Percentiles rank a stretch among this genome's conserved stretches.
Conservation (phyloP, 176 grass and related monocot species). For the Lolium perenne region DNA sequence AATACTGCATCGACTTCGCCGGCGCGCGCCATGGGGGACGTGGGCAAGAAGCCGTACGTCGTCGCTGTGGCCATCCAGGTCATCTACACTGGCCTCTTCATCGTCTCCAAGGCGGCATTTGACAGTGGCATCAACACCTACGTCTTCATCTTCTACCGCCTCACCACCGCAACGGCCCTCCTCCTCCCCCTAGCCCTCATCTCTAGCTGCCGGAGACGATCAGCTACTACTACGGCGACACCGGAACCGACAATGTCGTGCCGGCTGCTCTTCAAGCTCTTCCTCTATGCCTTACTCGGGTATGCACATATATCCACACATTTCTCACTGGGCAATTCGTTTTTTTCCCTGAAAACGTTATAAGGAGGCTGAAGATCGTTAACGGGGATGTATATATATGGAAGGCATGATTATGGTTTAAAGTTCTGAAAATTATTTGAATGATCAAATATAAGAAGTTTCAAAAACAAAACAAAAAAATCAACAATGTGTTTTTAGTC, state of each 20-base stretch:
- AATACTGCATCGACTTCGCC: no score
- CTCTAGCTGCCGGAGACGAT: not conserved
- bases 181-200: not conserved
- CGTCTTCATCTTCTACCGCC: conserved; percentile 71
- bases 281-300: conserved; percentile 64
- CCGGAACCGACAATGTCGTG: conserved; percentile 25
- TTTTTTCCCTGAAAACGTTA: no score
- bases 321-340: no score
- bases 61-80: conserved; percentile 50
- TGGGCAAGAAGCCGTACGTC: conserved; percentile 39
- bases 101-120: conserved; percentile 61
- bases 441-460: no score
- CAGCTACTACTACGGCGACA: not conserved
- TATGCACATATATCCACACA: not conserved
- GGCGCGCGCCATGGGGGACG: no score
- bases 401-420: no score
- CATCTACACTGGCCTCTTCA: conserved; percentile 56
- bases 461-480: no score
- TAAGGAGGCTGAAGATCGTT: no score
- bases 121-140: conserved; percentile 58
- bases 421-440: no score
- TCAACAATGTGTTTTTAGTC: no score
- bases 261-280: conserved; percentile 48
- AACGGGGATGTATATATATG: no score
- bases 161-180: conserved; percentile 28